These are phyloP conservation scores for Centella asiatica DNA, from an alignment of 129 eudicot genomes.

Conservation along the genomic window DNA sequence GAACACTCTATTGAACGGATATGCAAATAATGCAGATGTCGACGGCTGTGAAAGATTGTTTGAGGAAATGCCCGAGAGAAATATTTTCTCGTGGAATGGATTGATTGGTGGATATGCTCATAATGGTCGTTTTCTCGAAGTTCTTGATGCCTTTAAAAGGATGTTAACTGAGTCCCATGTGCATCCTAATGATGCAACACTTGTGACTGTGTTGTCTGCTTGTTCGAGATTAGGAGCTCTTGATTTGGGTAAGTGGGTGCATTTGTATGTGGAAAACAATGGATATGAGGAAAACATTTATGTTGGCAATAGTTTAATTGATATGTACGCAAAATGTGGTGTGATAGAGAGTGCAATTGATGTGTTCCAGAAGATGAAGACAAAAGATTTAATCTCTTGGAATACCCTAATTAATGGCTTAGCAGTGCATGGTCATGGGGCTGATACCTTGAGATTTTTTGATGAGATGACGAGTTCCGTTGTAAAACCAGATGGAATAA, in stretches of 20 bases:
- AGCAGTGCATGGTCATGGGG: slow-evolving; percentile 72
- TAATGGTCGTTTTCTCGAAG: slow-evolving; percentile 32
- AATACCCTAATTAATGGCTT: slow-evolving; percentile 60
- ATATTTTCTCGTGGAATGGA: slow-evolving; percentile 74
- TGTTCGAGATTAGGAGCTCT: slow-evolving; percentile 79
- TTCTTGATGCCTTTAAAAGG: slow-evolving; percentile 45
- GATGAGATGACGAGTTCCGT: slow-evolving; percentile 41
- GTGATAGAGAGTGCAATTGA: slow-evolving; percentile 40
- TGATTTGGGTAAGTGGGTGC: slow-evolving; percentile 75
- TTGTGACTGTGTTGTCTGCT: slow-evolving; percentile 51
- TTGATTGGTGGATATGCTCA: slow-evolving; percentile 62
- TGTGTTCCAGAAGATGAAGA: slow-evolving; percentile 37
- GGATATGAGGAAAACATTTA: slow-evolving; percentile 45
- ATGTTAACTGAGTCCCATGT: slow-evolving; percentile 55
- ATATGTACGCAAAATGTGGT: slow-evolving; percentile 88
- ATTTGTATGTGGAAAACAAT: slow-evolving; percentile 36
- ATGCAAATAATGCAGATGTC: slow-evolving; percentile 52
- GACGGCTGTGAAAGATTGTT: slow-evolving; percentile 51
- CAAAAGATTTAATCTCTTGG: slow-evolving; percentile 72
- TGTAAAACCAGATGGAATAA: slow-evolving; percentile 59
- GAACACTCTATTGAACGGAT: slow-evolving; percentile 69
- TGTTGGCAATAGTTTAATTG: slow-evolving; percentile 53
- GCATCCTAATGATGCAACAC: slow-evolving; percentile 67
- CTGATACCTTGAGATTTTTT: slow-evolving; percentile 42
- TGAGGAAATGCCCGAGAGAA: slow-evolving; percentile 53